Evolutionary conservation across 257 asterid genomes (phyloP), one percentile per base, ranked within the genome.

Genomic region (Plectranthus barbatus): DNA sequence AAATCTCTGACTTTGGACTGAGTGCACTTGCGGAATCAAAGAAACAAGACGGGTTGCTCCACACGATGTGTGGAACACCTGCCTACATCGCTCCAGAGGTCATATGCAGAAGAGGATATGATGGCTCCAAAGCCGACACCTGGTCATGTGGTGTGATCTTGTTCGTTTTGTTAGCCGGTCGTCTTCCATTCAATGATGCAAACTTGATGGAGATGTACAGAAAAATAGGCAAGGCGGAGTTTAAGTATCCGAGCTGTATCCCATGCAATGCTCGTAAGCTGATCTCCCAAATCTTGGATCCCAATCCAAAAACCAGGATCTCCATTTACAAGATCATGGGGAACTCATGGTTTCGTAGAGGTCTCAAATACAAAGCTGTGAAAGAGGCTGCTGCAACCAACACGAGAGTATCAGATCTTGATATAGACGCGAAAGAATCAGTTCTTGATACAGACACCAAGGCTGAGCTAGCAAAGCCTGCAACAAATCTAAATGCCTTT

Each of bases 131-230:
- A 5, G 31, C 31, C 31, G 31, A 26, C 31, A 5, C 5, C 5
- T 26, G 31, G 31, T 26, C 31, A 0, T 91, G 96, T 64, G 94
- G 95, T 47, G 94, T 91, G 71, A 79, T 86, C 72, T 72, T 87
- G 53, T 90, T 75, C 64, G 97, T 85, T 13, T 10, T 74, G 68
- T 24, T 74, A 23, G n/a, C 75, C 1, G 79, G 79, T 1, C 8
- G 24, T 36, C 72, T 74, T 42, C 79, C 79, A 0, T 74, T 74
- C 41, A 65, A 51, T 1, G 79, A 74, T 18, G 11, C 89, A 4
- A 83, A 90, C 70, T 48, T 90, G 29, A 84, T 85, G 87, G 91
- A 79, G 82, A 83, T 87, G 96, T 90, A 87, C 62, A 73, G 74
- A 55, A 87, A 87, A 67, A 87, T 90, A 1, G 75, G 75, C 21